Evolutionary conservation across 1,284 basidiomycete species (phyloP).

Genomic region (Farysia itapuensis): DNA sequence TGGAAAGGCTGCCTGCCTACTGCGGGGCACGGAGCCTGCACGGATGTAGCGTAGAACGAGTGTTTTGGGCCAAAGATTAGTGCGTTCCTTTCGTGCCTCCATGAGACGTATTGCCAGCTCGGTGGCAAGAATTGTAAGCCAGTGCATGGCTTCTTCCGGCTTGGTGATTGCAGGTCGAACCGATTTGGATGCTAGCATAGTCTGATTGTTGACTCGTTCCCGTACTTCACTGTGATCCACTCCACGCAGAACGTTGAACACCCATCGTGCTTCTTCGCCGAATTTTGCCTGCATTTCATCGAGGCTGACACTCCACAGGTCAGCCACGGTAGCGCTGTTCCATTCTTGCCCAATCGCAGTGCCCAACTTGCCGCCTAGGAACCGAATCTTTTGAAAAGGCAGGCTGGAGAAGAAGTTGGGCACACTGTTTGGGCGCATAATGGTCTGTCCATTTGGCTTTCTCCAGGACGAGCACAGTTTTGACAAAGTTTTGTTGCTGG

Average conservation of each 20-base stretch:
- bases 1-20: constrained; percentile 81
- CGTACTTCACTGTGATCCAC: constrained; percentile 86
- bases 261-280: constrained; percentile 72
- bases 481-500: constrained; percentile 88
- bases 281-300: constrained; percentile 81
- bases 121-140: constrained; percentile 85
- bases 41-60: constrained; percentile 67
- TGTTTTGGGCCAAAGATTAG: constrained; percentile 82
- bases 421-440: constrained; percentile 43
- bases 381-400: constrained; percentile 68
- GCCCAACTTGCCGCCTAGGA: constrained; percentile 92
- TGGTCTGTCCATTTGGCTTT: constrained; percentile 54
- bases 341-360: constrained; percentile 82
- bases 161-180: constrained; percentile 43
- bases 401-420: constrained; percentile 44
- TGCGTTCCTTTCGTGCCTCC: constrained; percentile 72
- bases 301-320: constrained; percentile 65
- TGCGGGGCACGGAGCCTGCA: constrained; percentile 69
- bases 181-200: constrained; percentile 56
- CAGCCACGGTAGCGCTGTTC: constrained; percentile 77
- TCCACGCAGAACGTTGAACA: constrained; percentile 79
- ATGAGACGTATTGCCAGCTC: constrained; percentile 82
- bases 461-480: constrained; percentile 68
- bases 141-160: constrained; percentile 66
- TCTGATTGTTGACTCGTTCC: constrained; percentile 49